Evolutionary conservation across 2,329 filamentous ascomycete species (phyloP).

Genomic region (Aspergillus ustus): DNA sequence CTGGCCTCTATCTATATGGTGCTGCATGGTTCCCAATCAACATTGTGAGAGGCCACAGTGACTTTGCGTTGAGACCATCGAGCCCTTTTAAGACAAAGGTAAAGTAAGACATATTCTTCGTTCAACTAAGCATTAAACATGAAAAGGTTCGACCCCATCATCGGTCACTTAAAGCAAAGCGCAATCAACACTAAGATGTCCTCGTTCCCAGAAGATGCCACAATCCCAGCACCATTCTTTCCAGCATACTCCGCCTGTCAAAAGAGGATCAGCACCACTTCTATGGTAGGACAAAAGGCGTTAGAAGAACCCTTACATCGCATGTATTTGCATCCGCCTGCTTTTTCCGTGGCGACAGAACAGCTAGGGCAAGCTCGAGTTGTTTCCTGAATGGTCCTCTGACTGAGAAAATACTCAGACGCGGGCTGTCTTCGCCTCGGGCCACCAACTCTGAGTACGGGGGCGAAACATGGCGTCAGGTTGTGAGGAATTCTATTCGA

Average conservation of each 20-base stretch:
- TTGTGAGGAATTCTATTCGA: neutral
- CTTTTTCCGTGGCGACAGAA: slow-evolving; percentile 17
- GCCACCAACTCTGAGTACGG: neutral
- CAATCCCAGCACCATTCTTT: slow-evolving; percentile 29
- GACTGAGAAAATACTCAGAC: slow-evolving; percentile 13
- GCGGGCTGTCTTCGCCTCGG: slow-evolving; percentile 1
- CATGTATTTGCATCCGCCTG: slow-evolving; percentile 25
- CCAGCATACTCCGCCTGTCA: slow-evolving; percentile 21
- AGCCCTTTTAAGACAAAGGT: neutral
- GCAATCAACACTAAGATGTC: slow-evolving; percentile 22
- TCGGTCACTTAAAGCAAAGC: neutral
- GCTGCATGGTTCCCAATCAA: neutral
- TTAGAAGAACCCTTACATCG: slow-evolving; percentile 18
- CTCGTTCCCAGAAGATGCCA: slow-evolving; percentile 17
- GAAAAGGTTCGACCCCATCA: neutral
- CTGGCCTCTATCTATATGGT: neutral
- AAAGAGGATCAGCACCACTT: slow-evolving; percentile 5
- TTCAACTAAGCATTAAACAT: neutral
- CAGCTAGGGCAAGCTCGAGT: slow-evolving; percentile 21
- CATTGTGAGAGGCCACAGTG: neutral
- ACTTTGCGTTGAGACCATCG: neutral
- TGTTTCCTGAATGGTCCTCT: slow-evolving; percentile 13
- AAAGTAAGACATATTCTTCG: neutral
- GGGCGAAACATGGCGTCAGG: neutral
- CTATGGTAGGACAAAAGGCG: neutral